phyloP scores from a whole-genome alignment of 1,139 yeast species.

The Sugiyamaella castrensis region DNA sequence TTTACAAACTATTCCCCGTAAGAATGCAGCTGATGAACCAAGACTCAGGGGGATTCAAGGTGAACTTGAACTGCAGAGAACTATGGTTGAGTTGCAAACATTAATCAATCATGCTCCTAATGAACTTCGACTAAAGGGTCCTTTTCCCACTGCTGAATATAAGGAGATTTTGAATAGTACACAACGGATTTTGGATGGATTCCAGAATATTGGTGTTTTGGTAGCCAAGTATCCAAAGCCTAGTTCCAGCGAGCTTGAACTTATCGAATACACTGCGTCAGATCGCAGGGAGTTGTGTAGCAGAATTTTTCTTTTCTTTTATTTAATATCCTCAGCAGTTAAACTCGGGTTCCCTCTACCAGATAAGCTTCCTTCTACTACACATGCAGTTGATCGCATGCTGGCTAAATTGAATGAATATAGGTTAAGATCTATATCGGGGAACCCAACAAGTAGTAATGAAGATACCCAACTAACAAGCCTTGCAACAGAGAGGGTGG shows the following conservation, averaged over 20 bases:
- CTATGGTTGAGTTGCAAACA: conserved; percentile 60
- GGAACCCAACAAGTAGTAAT: not conserved
- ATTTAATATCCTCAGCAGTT: conserved; percentile 76
- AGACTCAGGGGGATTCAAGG: conserved; percentile 32
- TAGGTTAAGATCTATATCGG: conserved; percentile 23
- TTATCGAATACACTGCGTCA: conserved; percentile 51
- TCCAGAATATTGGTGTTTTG: conserved; percentile 66
- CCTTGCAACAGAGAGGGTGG: conserved; percentile 15
- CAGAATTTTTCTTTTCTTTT: conserved; percentile 67
- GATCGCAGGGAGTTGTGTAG: conserved; percentile 71
- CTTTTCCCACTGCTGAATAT: conserved; percentile 58
- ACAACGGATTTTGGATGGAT: conserved; percentile 67
- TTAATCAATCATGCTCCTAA: conserved; percentile 69
- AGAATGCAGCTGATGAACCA: conserved; percentile 17
- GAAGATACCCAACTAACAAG: not conserved
- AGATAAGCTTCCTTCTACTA: conserved; percentile 71
- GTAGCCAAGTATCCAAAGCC: conserved; percentile 59
- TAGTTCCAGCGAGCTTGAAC: conserved; percentile 53
- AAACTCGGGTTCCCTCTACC: conserved; percentile 75
- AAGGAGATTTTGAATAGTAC: conserved; percentile 52
- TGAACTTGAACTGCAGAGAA: conserved; percentile 42
- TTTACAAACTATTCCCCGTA: conserved; percentile 33
- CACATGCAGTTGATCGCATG: conserved; percentile 69
- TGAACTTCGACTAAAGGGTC: conserved; percentile 73
- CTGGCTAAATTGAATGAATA: conserved; percentile 51